These are phyloP conservation scores for Podospora pseudocomata DNA, from an alignment of 495 filamentous ascomycete genomes.

Conservation along the genomic window DNA sequence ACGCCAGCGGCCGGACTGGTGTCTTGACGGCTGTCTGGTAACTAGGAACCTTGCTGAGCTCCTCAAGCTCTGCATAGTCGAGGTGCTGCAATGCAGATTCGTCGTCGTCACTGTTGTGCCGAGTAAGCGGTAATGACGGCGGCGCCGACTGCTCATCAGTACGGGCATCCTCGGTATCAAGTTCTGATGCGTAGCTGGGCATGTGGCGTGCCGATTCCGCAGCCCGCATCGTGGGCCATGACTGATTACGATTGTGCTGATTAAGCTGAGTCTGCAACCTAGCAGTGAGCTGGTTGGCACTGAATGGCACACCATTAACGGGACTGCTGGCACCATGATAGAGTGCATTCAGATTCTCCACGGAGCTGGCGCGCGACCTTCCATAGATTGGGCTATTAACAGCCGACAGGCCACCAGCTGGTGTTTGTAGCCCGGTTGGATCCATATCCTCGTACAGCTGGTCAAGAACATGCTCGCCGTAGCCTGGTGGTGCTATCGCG, in stretches of 20 bases:
- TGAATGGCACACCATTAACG: conserved; percentile 26
- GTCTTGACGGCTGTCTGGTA: conserved; percentile 72
- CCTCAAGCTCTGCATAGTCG: conserved; percentile 59
- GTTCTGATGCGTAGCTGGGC: conserved; percentile 22
- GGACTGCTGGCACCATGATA: conserved; percentile 40
- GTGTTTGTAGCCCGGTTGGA: conserved; percentile 70
- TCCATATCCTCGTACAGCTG: conserved; percentile 84
- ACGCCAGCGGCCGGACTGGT: conserved; percentile 39
- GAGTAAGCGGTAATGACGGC: conserved; percentile 44
- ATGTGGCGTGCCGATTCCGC: conserved; percentile 30
- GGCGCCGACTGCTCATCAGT: conserved; percentile 27
- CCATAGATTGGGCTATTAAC: conserved; percentile 70
- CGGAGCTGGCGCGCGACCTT: conserved; percentile 71
- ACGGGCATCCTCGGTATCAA: not conserved
- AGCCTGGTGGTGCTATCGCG: conserved; percentile 74
- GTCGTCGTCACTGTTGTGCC: conserved; percentile 62
- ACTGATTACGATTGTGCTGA: conserved; percentile 34
- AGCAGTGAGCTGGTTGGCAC: conserved; percentile 59
- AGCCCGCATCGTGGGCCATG: conserved; percentile 31
- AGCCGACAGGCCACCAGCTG: conserved; percentile 59
- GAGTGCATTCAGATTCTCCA: conserved; percentile 65
- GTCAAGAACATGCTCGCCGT: conserved; percentile 83
- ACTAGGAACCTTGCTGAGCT: conserved; percentile 71
- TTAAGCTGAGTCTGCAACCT: conserved; percentile 57
- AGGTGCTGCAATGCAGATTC: conserved; percentile 39